Percentiles rank a stretch among this genome's conserved stretches.
Evolutionary conservation across 371 early-diverging fungal genomes (phyloP).

Genomic region (Rhizopus arrhizus): DNA sequence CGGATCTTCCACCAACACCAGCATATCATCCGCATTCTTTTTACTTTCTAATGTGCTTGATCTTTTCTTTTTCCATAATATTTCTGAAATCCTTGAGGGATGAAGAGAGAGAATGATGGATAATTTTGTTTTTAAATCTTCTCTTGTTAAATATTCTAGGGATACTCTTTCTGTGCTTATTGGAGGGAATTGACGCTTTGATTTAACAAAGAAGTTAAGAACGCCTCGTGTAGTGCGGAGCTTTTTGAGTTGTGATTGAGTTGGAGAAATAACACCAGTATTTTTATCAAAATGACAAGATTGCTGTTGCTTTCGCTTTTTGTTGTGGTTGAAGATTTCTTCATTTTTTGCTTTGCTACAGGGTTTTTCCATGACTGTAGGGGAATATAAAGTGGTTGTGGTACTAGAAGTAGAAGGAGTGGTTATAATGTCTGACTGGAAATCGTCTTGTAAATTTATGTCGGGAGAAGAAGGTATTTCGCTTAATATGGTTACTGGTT

Average conservation of each 20-base stretch:
- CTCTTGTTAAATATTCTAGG: conserved; percentile 15
- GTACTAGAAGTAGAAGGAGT: neutral
- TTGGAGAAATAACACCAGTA: no score
- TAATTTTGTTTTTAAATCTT: conserved; percentile 17
- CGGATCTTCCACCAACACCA: conserved; percentile 29
- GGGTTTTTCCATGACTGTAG: no score
- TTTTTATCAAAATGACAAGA: no score
- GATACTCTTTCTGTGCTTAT: conserved; percentile 3
- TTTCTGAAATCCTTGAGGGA: conserved; percentile 19
- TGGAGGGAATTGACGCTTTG: conserved; percentile 6
- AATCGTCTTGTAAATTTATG: neutral
- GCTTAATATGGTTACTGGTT: conserved; percentile 3
- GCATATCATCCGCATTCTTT: conserved; percentile 2
- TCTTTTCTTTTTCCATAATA: conserved; percentile 23
- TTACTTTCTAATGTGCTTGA: no score
- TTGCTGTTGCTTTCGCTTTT: neutral
- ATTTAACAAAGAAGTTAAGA: conserved; percentile 15
- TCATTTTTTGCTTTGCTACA: neutral
- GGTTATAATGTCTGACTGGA: neutral
- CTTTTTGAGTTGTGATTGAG: no score
- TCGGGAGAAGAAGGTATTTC: neutral
- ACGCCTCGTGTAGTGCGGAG: neutral
- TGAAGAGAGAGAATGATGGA: conserved; percentile 13
- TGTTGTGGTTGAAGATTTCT: neutral
- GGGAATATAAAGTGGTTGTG: neutral